Evolutionary conservation across 495 filamentous ascomycete genomes (phyloP), one percentile per base, ranked within the genome.

Genomic region (Aspergillus diversus): DNA sequence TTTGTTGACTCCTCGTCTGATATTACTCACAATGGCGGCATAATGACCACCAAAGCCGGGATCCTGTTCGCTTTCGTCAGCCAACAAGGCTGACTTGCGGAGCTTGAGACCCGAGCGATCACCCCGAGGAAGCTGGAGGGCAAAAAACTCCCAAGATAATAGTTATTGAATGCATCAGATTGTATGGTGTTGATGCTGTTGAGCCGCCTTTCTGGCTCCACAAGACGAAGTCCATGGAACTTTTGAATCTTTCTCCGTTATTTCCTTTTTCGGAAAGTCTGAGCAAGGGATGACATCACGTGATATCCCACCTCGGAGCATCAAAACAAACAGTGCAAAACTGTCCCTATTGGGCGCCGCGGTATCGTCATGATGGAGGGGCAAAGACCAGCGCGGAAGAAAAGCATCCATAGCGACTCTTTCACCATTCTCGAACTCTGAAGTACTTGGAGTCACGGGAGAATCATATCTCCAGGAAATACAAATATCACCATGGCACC

Each of bases 401-500:
- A 47, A 53, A 51, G n/a, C 39, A 17, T 12, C 34, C 51, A 35
- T 8, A 58, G 39, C 33, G 15, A 16, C 42, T 49, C 17, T 7
- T 17, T n/a, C 9, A 39, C 15, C 33, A 34, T 54, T 27, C 21
- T 27, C 21, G 21, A 27, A 27, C 21, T 27, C 21, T 27, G 21
- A 27, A 27, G 21, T 27, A 27, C 21, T 27, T 27, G 21, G 21
- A 27, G 21, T 27, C 21, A 27, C 21, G 21, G 21, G 21, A 27
- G 21, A 27, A 27, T 27, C 21, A 2, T 27, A 27, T 27, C 21
- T 27, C n/a, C 39, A 43, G 39, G 39, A 43, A 43, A 11, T 15
- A 43, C 39, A 43, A 43, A 6, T 43, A 43, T 43, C 39, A 73
- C 13, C 51, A 96, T 94, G 91, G 81, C 89, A 7, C 83, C 90